Evolutionary conservation across 495 filamentous ascomycete genomes (phyloP), one percentile per base, ranked within the genome.

Genomic region (Penicillium simplicissimum): DNA sequence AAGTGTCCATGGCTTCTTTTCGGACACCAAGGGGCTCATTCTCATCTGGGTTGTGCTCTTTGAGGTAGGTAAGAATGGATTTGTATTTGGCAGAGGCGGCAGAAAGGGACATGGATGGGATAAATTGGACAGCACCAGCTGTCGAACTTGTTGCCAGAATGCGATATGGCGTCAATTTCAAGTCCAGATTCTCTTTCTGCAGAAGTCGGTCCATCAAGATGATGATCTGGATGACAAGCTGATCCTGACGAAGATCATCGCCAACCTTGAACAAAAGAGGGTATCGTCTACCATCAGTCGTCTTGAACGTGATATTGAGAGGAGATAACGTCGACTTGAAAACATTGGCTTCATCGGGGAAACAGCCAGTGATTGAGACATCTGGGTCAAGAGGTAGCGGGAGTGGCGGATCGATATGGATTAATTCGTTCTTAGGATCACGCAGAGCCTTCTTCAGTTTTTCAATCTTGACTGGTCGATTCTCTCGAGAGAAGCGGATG

Each of bases 221-320:
- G 72, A 99, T 96, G 67, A 98, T 97, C 63, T 99, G 95, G 62
- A 99, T 96, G 49, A 98, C 93, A 0, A 99, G 85, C 73, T 99
- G 95, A 67, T 99, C 95, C 75, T 99, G 95, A 0, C 95, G 90
- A 40, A 99, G 83, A 69, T 99, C 95, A 68, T 99, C 95, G 42
- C 95, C 95, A 4, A 92, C 93, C 74, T 99, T 99, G 84, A 98
- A 98, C 48, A 97, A 87, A 54, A 99, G 87, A 17, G 92, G 89
- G 72, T 98, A 98, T 61, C 88, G 89, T 40, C 81, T 79, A 4
- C 89, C 90, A 6, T 86, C 83, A 1, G 83, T 80, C 0, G 92
- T 96, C 70, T 89, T 92, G 76, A 98, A 96, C 35, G 90, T 89
- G n/a, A 98, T 84, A 62, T 91, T 89, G 28, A 99, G 86, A 1